phyloP scores from a whole-genome alignment of 2,329 filamentous ascomycete species.

The Apiospora phragmitis region DNA sequence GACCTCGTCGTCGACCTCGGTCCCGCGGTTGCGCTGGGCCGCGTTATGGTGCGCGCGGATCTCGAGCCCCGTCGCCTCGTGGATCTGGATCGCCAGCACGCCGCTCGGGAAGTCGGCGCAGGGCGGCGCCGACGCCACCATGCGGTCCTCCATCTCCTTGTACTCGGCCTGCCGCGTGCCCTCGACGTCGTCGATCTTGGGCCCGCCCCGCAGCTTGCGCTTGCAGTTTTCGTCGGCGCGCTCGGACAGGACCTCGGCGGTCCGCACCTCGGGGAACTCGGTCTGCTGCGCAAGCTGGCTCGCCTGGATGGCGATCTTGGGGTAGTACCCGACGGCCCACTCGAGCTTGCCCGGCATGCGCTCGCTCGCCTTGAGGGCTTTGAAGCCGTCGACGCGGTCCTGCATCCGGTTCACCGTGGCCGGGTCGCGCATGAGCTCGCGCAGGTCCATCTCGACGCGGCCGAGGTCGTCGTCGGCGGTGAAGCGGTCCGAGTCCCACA shows the following conservation, averaged over 20 bases:
- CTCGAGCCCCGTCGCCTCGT: constrained; percentile 12
- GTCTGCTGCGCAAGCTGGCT: constrained; percentile 2
- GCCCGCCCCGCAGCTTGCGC: constrained; percentile 12
- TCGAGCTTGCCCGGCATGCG: constrained; percentile 8
- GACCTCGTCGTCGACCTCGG: constrained; percentile 10
- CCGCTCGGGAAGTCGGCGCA: background rate
- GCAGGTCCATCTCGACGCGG: constrained; percentile 8
- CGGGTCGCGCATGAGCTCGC: background rate
- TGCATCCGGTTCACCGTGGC: constrained; percentile 9
- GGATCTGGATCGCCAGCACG: constrained; percentile 7
- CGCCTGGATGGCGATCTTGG: constrained; percentile 7
- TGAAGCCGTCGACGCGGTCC: constrained; percentile 11
- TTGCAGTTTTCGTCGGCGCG: constrained; percentile 8
- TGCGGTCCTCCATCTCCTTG: constrained; percentile 11
- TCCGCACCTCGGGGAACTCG: constrained; percentile 1
- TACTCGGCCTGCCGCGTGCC: background rate
- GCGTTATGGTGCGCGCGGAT: constrained; percentile 12
- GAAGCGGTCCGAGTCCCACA: constrained; percentile 11
- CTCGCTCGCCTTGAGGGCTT: background rate
- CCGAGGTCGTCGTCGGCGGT: constrained; percentile 12
- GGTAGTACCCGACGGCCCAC: constrained; percentile 11
- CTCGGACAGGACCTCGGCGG: background rate
- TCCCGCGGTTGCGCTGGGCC: background rate
- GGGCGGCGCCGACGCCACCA: constrained; percentile 9
- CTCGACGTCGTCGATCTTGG: constrained; percentile 8